These are phyloP conservation scores for Naumovozyma baii DNA, from an alignment of 805 yeast genomes.

Conservation along the genomic window DNA sequence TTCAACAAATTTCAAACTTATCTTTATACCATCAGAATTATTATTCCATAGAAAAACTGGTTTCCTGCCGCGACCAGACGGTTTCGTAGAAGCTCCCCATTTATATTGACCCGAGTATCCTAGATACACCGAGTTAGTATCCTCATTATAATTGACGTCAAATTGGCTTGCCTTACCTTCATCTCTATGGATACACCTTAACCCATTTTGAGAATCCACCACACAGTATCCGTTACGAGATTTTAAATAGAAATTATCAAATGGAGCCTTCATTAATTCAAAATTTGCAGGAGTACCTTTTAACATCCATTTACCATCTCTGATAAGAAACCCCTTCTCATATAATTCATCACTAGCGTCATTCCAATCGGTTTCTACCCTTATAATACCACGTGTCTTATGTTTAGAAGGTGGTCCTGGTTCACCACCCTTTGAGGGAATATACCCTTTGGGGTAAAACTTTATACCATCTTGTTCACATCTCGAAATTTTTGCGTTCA, in stretches of 20 bases:
- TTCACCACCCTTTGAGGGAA: slow-evolving; percentile 19
- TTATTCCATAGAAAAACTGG: neutral
- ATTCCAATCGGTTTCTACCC: slow-evolving; percentile 1
- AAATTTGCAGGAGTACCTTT: slow-evolving; percentile 80
- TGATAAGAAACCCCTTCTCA: slow-evolving; percentile 47
- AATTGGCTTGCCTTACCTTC: slow-evolving; percentile 44
- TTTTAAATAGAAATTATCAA: slow-evolving; percentile 63
- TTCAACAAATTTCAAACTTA: neutral
- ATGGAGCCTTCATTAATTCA: slow-evolving; percentile 44
- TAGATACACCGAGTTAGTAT: slow-evolving; percentile 33
- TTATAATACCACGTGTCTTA: slow-evolving; percentile 6
- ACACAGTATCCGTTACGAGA: slow-evolving; percentile 73
- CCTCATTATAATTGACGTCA: slow-evolving; percentile 34
- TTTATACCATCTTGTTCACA: slow-evolving; percentile 67
- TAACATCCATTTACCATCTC: slow-evolving; percentile 76
- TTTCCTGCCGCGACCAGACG: slow-evolving; percentile 15
- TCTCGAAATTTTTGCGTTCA: slow-evolving; percentile 34
- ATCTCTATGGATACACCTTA: slow-evolving; percentile 27
- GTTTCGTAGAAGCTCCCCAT: slow-evolving; percentile 48
- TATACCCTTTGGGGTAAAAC: slow-evolving; percentile 57
- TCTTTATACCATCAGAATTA: neutral
- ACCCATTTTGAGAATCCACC: slow-evolving; percentile 26
- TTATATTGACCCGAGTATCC: slow-evolving; percentile 51
- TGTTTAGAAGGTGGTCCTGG: slow-evolving; percentile 1
- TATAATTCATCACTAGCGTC: slow-evolving; percentile 28